Conservation (phyloP, 1,284 basidiomycete genomes). For the Ganoderma multipileum region DNA sequence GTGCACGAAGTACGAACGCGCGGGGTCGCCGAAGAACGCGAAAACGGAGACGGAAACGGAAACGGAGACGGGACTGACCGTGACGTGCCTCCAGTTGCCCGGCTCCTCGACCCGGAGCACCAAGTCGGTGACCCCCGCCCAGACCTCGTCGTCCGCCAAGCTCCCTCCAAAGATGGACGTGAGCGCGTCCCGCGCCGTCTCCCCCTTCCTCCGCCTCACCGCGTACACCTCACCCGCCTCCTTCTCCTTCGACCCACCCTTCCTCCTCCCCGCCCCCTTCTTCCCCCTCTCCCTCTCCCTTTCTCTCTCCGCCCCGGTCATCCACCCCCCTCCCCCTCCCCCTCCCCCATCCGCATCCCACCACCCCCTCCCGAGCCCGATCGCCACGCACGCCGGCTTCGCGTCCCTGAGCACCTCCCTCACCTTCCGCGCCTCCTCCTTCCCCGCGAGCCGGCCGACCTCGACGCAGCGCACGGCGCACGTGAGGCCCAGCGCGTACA, state of each 20-base stretch:
- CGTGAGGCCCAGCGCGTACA: slow-evolving; percentile 25
- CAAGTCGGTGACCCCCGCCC: slow-evolving; percentile 23
- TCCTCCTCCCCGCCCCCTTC: neutral
- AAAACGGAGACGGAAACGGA: neutral
- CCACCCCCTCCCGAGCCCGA: slow-evolving; percentile 24
- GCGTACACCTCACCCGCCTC: neutral
- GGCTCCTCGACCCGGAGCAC: slow-evolving; percentile 25
- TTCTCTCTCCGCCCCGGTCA: neutral
- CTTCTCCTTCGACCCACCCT: neutral
- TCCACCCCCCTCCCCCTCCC: neutral
- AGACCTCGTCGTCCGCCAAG: slow-evolving; percentile 13
- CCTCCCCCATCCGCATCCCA: slow-evolving; percentile 9
- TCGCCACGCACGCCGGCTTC: slow-evolving; percentile 11
- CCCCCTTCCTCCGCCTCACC: neutral
- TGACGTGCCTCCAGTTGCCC: slow-evolving; percentile 23
- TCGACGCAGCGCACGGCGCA: slow-evolving; percentile 19
- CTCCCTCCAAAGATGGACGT: slow-evolving; percentile 18
- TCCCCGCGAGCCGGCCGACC: slow-evolving; percentile 19
- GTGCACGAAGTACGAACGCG: neutral
- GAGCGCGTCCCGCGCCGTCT: slow-evolving; percentile 10
- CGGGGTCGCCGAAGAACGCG: no score
- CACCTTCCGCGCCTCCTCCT: slow-evolving; percentile 20
- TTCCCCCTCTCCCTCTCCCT: neutral
- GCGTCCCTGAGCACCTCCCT: slow-evolving; percentile 18
- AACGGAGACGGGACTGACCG: slow-evolving; percentile 13